Base-by-base conservation (phyloP, 768 basidiomycete genomes). In the Boletus rubropictus region DNA sequence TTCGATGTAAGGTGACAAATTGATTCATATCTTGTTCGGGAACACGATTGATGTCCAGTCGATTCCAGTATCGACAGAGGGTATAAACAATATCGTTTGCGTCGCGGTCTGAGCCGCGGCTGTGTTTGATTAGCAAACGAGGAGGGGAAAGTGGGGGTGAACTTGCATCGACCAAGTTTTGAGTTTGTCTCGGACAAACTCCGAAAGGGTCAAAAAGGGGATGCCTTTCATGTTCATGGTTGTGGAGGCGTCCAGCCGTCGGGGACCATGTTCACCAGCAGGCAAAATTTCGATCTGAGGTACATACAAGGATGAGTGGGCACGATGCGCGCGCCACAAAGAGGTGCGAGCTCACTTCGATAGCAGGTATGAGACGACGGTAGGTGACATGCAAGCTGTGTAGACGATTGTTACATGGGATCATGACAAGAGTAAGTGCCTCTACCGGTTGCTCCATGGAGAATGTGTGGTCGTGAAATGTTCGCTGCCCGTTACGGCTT, bases 401-500 rank as follows among this genome's bases (percentile, higher is more conserved):
- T 15, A 34, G 46, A 54, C 18, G 29, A 6, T 15, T 7, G 56
- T 65, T 37, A 58, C 34, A 44, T 36, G 41, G 24, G 38, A 25
- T 18, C 27, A 29, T 7, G 49, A 32, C 39, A 33, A 38, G 39
- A 34, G 27, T 24, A 48, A 31, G 39, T 22, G 48, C 25, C 37
- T 57, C 70, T 62, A 87, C 88, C 89, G 78, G 58, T 89, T 87
- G 46, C 82, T 88, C 89, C 89, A 90, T n/a, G 89, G 82, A 0
- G 89, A 87, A 55, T 82, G 76, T 11, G 78, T 82, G 18, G 76
- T 74, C 8, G 81, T 76, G 55, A 89, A 79, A 57, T 83, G 77
- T 28, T 80, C 75, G 58, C 72, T 81, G 24, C 77, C 78, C 25
- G 79, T 67, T 44, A 87, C 61, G 11, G 89, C 87, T 54, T 89